phyloP scores from a whole-genome alignment of 257 asterid genomes.

The Nyctanthes arbortristis region DNA sequence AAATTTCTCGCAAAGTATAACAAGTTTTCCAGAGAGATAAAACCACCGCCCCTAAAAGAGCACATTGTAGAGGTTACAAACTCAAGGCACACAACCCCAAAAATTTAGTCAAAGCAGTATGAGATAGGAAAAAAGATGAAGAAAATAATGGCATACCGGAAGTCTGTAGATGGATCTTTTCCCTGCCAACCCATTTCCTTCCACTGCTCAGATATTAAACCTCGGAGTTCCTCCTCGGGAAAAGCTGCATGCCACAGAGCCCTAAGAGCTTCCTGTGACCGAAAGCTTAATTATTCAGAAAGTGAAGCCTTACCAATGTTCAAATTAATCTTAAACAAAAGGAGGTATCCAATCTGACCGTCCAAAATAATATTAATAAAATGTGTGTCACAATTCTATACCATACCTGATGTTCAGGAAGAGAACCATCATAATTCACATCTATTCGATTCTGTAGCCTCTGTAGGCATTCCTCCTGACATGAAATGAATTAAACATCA shows the following conservation, averaged over 20 bases:
- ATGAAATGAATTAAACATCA: constrained; percentile 26
- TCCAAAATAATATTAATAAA: constrained; percentile 2
- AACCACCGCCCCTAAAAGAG: constrained; percentile 90
- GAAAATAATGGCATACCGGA: constrained; percentile 53
- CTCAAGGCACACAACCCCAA: neutral
- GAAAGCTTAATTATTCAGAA: constrained; percentile 18
- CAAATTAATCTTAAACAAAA: constrained; percentile 9
- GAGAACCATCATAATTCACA: constrained; percentile 73
- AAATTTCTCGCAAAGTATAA: constrained; percentile 81
- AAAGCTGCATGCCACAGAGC: constrained; percentile 89
- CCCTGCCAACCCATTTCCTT: constrained; percentile 99
- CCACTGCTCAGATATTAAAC: constrained; percentile 98
- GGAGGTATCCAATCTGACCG: constrained; percentile 1
- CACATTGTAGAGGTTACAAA: constrained; percentile 18
- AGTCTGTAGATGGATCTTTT: constrained; percentile 99
- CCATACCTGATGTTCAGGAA: constrained; percentile 83
- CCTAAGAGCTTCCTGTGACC: constrained; percentile 71
- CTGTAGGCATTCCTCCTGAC: constrained; percentile 86
- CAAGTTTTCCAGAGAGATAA: constrained; percentile 91
- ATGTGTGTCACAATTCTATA: constrained; percentile 18
- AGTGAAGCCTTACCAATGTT: constrained; percentile 16
- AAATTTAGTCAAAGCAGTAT: constrained; percentile 13
- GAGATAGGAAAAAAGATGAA: constrained; percentile 15
- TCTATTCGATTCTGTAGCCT: constrained; percentile 87
- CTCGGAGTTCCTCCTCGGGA: constrained; percentile 78